Evolutionary conservation across 140 eudicot genomes (phyloP).

Genomic region (Anethum foeniculum): DNA sequence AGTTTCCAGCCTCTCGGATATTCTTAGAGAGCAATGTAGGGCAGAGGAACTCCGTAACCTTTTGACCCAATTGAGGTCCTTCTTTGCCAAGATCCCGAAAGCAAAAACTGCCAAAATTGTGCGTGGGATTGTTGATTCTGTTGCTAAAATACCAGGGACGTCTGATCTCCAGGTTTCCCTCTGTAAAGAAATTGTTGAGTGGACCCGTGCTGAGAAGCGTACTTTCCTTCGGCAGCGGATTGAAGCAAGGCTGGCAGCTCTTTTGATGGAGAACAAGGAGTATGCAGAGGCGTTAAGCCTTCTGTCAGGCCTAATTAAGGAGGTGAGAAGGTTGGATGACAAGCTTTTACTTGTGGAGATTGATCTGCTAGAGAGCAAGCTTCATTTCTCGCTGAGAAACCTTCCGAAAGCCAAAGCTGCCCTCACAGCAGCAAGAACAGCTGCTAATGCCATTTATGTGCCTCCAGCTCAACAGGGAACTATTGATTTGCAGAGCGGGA

Average conservation of each 20-base stretch:
- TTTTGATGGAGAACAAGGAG: constrained; percentile 84
- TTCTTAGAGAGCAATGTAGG: constrained; percentile 59
- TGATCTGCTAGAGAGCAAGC: constrained; percentile 76
- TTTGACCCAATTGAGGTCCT: constrained; percentile 65
- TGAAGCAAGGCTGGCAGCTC: constrained; percentile 85
- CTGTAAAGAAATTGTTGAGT: constrained; percentile 81
- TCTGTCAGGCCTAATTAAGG: constrained; percentile 70
- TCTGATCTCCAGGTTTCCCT: constrained; percentile 78
- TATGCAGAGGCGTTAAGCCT: constrained; percentile 79
- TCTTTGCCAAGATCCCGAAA: constrained; percentile 77
- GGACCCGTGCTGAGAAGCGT: constrained; percentile 82
- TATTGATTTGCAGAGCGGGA: constrained; percentile 88
- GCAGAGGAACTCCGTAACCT: constrained; percentile 74
- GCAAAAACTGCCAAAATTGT: constrained; percentile 96
- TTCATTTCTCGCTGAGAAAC: constrained; percentile 79
- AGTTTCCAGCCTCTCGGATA: constrained; percentile 62
- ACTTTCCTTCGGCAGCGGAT: constrained; percentile 82
- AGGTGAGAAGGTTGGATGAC: constrained; percentile 85
- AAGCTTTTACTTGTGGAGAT: constrained; percentile 88
- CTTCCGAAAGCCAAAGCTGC: constrained; percentile 96
- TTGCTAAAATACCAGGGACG: constrained; percentile 78
- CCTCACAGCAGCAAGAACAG: constrained; percentile 90
- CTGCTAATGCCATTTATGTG: constrained; percentile 91
- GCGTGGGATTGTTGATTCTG: constrained; percentile 64
- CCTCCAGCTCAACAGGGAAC: constrained; percentile 98